Base-by-base conservation (phyloP, 2,329 filamentous ascomycete species). In the Ophiostoma pallidulum region DNA sequence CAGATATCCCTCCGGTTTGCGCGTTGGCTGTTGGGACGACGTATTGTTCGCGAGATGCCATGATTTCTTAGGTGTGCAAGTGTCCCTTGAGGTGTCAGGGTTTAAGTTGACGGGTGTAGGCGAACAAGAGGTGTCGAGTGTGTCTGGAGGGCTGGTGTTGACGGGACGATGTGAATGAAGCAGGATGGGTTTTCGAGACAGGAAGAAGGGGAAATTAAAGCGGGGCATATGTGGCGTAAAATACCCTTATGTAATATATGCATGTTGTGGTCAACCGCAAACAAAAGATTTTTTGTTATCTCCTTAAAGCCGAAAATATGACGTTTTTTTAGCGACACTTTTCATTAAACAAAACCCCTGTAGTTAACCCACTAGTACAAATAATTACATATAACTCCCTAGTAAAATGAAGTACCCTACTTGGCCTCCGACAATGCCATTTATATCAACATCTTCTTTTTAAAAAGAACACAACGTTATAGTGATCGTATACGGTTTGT, bases 21-120 rank as follows among this genome's bases (percentile, higher is more conserved):
- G 60, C 59, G 47, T 67, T 64, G 28, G 65, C 61, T 57, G 78
- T 75, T 45, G 85, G 84, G 51, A 86, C 78, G 60, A 86, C 80
- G 70, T 90, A 91, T 54, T 80, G 75, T 75, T 90, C 86, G 68
- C 84, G 83, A 50, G 80, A 82, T 77, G 53, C 48, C 53, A 55
- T 55, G 2, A 16, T 20, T 12, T 42, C 6, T 35, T 16, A 8
- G 3, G 18, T 45, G 9, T 26, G n/a, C 8, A 13, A 13, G 7
- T 39, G 22, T 31, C n/a, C n/a, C n/a, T n/a, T n/a, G n/a, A n/a
- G n/a, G n/a, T n/a, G n/a, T n/a, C n/a, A n/a, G n/a, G n/a, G n/a
- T n/a, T n/a, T n/a, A n/a, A n/a, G n/a, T n/a, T n/a, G n/a, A n/a
- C n/a, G n/a, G n/a, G n/a, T n/a, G n/a, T n/a, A n/a, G n/a, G n/a